These are phyloP conservation scores for Nakazawaea pomicola DNA, from an alignment of 805 yeast species.

Conservation along the genomic window DNA sequence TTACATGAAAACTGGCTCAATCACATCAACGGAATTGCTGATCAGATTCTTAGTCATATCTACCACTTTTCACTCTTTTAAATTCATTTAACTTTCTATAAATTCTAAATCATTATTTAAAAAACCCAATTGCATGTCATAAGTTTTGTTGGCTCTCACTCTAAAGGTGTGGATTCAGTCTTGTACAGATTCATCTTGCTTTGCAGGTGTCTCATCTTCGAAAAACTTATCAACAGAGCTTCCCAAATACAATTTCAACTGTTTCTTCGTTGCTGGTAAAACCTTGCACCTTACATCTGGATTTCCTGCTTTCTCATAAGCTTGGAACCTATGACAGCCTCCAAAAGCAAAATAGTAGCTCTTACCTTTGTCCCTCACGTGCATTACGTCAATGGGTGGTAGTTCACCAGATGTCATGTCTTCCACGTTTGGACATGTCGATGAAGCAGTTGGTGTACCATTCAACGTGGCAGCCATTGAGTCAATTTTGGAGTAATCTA, in stretches of 20 bases:
- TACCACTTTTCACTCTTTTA: no score
- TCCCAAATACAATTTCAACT: constrained; percentile 67
- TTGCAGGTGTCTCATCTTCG: neutral
- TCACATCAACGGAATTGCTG: no score
- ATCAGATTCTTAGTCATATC: no score
- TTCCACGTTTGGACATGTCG: constrained; percentile 44
- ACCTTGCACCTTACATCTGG: constrained; percentile 62
- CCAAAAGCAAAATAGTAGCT: constrained; percentile 78
- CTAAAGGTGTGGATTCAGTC: no score
- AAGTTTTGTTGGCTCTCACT: no score
- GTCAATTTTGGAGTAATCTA: constrained; percentile 68
- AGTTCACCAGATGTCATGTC: constrained; percentile 55
- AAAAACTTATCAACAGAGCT: constrained; percentile 54
- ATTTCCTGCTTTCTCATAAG: constrained; percentile 57
- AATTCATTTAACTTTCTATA: no score
- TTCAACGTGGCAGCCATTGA: constrained; percentile 71
- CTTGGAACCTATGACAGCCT: constrained; percentile 87
- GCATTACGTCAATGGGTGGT: constrained; percentile 79
- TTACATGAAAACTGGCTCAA: no score
- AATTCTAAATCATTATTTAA: no score
- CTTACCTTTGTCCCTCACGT: constrained; percentile 58
- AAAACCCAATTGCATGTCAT: no score
- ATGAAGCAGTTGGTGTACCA: constrained; percentile 59
- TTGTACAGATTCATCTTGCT: no score
- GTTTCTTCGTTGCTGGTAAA: constrained; percentile 70